phyloP scores from a whole-genome alignment of 768 basidiomycete species.

The Macrolepiota fuliginosa region DNA sequence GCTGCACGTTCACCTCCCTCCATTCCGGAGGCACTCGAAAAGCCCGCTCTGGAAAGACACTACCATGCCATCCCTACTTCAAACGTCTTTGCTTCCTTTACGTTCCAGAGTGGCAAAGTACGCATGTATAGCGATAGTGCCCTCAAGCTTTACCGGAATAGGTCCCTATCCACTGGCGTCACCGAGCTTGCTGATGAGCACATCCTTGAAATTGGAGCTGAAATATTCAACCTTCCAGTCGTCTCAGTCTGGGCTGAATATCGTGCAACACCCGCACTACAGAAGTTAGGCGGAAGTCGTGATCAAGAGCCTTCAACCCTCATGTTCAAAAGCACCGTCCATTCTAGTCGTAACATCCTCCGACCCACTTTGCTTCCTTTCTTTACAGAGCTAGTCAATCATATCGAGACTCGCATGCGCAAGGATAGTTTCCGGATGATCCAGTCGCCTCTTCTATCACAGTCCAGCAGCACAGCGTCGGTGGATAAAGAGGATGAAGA shows the following conservation, averaged over 20 bases:
- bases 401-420: conserved; percentile 69
- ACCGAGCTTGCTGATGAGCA: conserved; percentile 52
- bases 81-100: conserved; percentile 61
- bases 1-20: conserved; percentile 43
- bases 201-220: conserved; percentile 51
- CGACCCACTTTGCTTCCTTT: conserved; percentile 84
- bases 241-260: conserved; percentile 86
- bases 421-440: conserved; percentile 36
- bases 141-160: conserved; percentile 36
- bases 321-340: conserved; percentile 84
- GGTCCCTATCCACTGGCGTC: conserved; percentile 28
- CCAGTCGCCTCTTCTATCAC: conserved; percentile 16
- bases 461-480: conserved; percentile 17
- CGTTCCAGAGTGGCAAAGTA: conserved; percentile 84
- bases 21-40: conserved; percentile 18
- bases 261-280: conserved; percentile 50
- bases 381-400: conserved; percentile 69
- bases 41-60: conserved; percentile 23
- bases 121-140: conserved; percentile 59
- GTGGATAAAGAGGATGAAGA: conserved; percentile 22
- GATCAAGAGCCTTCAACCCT: conserved; percentile 56
- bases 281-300: conserved; percentile 29
- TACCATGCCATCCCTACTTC: conserved; percentile 49
- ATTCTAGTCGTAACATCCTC: conserved; percentile 84
- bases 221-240: conserved; percentile 70